Conservation (phyloP, 495 filamentous ascomycete genomes). For the Pseudotulostoma volvatum region DNA sequence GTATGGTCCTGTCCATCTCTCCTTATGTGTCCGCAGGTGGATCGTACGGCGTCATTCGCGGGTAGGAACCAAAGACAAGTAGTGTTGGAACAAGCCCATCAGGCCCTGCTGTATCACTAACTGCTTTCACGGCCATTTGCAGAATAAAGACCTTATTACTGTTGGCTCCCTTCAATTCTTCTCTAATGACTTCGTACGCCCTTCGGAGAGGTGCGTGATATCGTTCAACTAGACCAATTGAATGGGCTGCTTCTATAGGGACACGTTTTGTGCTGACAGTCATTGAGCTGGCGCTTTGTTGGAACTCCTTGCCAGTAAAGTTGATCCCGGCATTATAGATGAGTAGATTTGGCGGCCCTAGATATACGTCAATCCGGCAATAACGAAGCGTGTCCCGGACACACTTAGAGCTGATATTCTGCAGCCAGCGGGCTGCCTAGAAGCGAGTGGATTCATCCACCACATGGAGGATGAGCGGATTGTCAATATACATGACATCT, state of each 20-base stretch:
- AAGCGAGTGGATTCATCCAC: constrained; percentile 1
- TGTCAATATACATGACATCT: neutral
- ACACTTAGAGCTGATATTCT: constrained; percentile 6
- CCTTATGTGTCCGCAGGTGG: neutral
- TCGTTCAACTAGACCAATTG: constrained; percentile 6
- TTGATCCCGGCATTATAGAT: constrained; percentile 4
- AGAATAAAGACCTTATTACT: neutral
- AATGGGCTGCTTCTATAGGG: constrained; percentile 9
- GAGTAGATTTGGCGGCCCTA: constrained; percentile 1
- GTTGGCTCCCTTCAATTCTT: neutral
- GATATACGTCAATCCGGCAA: constrained; percentile 11
- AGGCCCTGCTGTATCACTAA: neutral
- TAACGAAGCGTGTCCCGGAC: constrained; percentile 3
- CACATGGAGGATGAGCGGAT: neutral
- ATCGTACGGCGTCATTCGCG: neutral
- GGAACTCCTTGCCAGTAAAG: constrained; percentile 5
- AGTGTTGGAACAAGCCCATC: neutral
- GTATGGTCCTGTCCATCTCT: neutral
- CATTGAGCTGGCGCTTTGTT: constrained; percentile 3
- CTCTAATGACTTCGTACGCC: neutral
- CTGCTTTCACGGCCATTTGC: neutral
- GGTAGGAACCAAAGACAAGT: neutral
- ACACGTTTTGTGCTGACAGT: constrained; percentile 4
- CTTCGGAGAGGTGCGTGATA: neutral
- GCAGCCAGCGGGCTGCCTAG: constrained; percentile 4